Evolutionary conservation across 2,329 filamentous ascomycete species (phyloP), one percentile per base, ranked within the genome.

Genomic region (Microdochium paspali): DNA sequence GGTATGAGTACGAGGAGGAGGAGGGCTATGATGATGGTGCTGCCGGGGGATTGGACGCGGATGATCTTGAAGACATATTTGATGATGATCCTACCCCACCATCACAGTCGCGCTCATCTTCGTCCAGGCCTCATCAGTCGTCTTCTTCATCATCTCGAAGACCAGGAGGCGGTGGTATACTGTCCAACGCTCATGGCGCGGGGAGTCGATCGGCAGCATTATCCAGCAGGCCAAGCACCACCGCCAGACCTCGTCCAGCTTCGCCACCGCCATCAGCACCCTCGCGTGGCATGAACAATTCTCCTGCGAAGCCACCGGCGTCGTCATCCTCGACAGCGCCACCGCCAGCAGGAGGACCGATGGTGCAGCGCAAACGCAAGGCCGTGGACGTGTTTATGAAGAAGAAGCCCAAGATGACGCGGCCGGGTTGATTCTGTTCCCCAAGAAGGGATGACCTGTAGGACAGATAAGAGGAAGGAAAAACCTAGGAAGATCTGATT

Each of bases 301-400:
- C 18, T 2, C 24, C 26, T 2, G 28, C 24, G 13, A 20, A 39
- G 26, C 32, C 20, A 25, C 6, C 40, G 26, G 18, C 39, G 26
- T 7, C 7, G 7, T 28, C 26, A 28, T 28, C 26, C 7, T 28
- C 26, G 13, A 13, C 26, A 26, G 46, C 43, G 32, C 53, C 26
- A 44, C 42, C 7, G 43, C 47, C 10, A 44, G 25, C 23, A 50
- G 50, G 10, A 53, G 46, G 25, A 26, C 46, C 44, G 4, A 40
- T 44, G 46, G 46, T 48, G 28, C 51, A 44, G 13, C 55, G 63
- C 39, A 76, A 76, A 54, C 66, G 72, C 46, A 73, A 73, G 54
- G 57, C 63, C 31, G 43, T 56, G 1, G 69, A 70, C 50, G 62
- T 76, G n/a, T 78, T 78, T 51, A 74, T 76, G 70, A 66, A 62